Evolutionary conservation across 805 yeast genomes (phyloP), one percentile per base, ranked within the genome.

Genomic region (Saturnispora galanensis): DNA sequence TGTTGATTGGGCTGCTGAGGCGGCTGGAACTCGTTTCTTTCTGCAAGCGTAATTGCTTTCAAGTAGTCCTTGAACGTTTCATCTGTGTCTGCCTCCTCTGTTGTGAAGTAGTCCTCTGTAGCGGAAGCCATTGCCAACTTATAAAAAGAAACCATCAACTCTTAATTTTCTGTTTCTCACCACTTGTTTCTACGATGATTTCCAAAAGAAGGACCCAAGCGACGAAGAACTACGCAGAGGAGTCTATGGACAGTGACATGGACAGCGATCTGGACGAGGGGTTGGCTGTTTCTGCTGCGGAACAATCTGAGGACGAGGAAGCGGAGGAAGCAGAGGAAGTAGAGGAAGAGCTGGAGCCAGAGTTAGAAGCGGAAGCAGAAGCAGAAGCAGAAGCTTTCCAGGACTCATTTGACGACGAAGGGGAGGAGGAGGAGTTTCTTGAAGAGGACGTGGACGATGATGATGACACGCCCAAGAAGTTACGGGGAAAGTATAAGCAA

Each of bases 401-500:
- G 32, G 46, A 40, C 35, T 30, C 39, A 26, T 17, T 17, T 3
- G 45, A 34, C 21, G 53, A 48, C 6, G 48, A 47, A 7, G 57
- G 52, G 15, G 50, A 39, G n/a, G 52, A 48, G 15, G 30, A 32
- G 18, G 35, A 47, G 15, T 31, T 36, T 11, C 33, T 16, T 15
- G 44, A 44, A 5, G 44, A 35, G 11, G 38, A 29, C 3, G 13
- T 36, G 11, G 49, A 43, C 17, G 38, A 44, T 28, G 37, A 38
- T 5, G 47, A 46, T 12, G 39, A 36, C 13, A 10, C 15, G 8
- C 37, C 38, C 15, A 50, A 45, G 18, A 37, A 36, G 12, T 49
- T 44, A 12, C 55, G 55, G 10, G 59, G 54, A 5, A 51, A 53
- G 12, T 59, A 53, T 6, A 54, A 46, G 30, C 60, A 56, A 12